phyloP scores from a whole-genome alignment of 352 stramenopile genomes.

The Phytopythium cucurbitacearum region DNA sequence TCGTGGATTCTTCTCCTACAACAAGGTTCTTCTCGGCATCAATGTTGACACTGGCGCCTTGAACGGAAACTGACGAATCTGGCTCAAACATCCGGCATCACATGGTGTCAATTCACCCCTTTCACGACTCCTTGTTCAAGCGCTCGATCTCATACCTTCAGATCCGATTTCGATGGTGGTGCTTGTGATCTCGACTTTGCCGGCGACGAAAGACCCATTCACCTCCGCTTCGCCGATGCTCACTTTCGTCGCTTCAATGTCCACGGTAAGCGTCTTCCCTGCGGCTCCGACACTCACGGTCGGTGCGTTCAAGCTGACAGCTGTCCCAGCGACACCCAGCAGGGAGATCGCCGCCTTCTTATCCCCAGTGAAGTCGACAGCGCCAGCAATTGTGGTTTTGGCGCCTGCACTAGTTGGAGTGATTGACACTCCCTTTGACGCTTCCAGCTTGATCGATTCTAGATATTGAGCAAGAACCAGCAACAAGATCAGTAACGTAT shows the following conservation, averaged over 20 bases:
- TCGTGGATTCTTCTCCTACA: conserved; percentile 15
- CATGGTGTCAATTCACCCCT: not conserved
- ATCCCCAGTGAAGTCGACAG: conserved; percentile 25
- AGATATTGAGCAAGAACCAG: not conserved
- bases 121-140: conserved; percentile 6
- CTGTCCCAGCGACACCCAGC: conserved; percentile 17
- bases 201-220: conserved; percentile 15
- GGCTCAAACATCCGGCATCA: not conserved
- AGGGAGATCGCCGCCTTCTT: conserved; percentile 10
- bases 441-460: conserved; percentile 23
- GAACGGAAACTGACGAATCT: conserved; percentile 23
- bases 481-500: not conserved
- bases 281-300: conserved; percentile 21
- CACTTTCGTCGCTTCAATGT: conserved; percentile 24
- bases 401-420: conserved; percentile 16
- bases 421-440: conserved; percentile 18
- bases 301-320: conserved; percentile 16
- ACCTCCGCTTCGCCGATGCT: conserved; percentile 25
- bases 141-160: conserved; percentile 17
- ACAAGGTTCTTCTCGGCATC: conserved; percentile 17
- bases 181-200: conserved; percentile 23
- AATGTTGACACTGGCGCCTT: conserved; percentile 15
- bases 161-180: conserved; percentile 26
- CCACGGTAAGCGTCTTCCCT: conserved; percentile 18
- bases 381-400: conserved; percentile 23